Evolutionary conservation across 331 rosid genomes (phyloP), one percentile per base, ranked within the genome.

Genomic region (Quercus tomentella): DNA sequence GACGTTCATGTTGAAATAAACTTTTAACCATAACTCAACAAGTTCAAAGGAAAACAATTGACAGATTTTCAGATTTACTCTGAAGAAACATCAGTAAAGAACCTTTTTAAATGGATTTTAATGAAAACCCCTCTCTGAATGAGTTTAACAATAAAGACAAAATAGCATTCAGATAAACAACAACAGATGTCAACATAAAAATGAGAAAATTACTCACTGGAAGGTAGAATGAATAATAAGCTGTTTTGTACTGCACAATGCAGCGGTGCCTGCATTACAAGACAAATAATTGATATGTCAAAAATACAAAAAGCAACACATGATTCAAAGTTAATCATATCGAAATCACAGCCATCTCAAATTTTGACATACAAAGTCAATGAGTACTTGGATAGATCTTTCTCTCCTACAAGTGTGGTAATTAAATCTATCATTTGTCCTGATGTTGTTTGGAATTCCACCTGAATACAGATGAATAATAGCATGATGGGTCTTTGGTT

Each of bases 381-480:
- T 20, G 97, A 80, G 88, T 90, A 91, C 56, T 91, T 89, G 74
- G 92, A 88, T 55, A 89, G 89, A 65, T 92, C 91, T 56, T 91
- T 92, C 80, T 89, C 96, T 76, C 97, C 94, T 80, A 85, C 89
- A 68, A 92, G 77, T 15, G 92, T 88, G 74, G 97, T 89, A 78
- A 91, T 93, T 76, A 96, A 83, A 85, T 96, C 99, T 43, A 96
- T 93, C 99, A 93, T 90, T 82, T 96, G 99, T 90, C 99, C 98
- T 16, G 93, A 90, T 78, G 96, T 86, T 61, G 99, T 96, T 86
- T 93, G 99, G 77, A 93, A 96, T 76, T 95, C 98, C 55, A 93
- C 98, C 97, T 94, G 77, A 35, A 67, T 20, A 70, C 80, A 88
- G 22, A 18, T 33, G n/a, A 18, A 33, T 18, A 33, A 66, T 5